These are phyloP conservation scores for Quercus parvula DNA, from an alignment of 306 rosid species.

Conservation along the genomic window DNA sequence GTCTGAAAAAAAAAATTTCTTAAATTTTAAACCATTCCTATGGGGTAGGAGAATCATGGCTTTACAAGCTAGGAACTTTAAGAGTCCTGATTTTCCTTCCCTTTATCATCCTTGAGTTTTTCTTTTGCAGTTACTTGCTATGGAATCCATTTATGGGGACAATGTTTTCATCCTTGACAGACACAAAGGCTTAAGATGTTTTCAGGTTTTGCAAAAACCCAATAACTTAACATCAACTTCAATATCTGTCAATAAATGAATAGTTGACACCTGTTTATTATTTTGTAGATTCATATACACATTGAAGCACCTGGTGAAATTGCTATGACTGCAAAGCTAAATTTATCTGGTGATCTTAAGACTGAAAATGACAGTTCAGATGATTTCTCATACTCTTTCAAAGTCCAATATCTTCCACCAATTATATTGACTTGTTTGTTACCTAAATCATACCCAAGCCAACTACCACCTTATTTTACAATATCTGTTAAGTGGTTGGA, in stretches of 20 bases:
- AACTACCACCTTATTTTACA: conserved; percentile 65
- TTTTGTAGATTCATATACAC: conserved; percentile 52
- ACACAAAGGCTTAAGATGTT: conserved; percentile 47
- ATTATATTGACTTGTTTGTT: conserved; percentile 76
- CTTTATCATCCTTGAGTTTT: conserved; percentile 15
- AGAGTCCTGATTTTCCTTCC: not conserved
- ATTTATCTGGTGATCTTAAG: conserved; percentile 33
- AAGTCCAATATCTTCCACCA: conserved; percentile 74
- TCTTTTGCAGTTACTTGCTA: conserved; percentile 63
- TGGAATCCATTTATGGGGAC: conserved; percentile 85
- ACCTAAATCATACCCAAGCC: conserved; percentile 85
- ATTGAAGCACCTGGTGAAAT: conserved; percentile 57
- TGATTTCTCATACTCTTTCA: conserved; percentile 62
- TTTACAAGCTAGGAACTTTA: not conserved
- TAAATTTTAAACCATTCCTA: not conserved
- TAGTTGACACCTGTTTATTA: conserved; percentile 6
- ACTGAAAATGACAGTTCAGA: conserved; percentile 21
- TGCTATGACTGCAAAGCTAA: conserved; percentile 50
- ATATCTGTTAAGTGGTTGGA: conserved; percentile 77
- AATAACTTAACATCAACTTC: conserved; percentile 5
- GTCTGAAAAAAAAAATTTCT: not conserved
- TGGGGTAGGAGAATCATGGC: not conserved
- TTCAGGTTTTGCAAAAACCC: conserved; percentile 59
- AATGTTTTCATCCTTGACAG: conserved; percentile 52
- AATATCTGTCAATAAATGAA: not conserved